These are phyloP conservation scores for Geosmithia flava DNA, from an alignment of 2,329 filamentous ascomycete species.

Conservation along the genomic window DNA sequence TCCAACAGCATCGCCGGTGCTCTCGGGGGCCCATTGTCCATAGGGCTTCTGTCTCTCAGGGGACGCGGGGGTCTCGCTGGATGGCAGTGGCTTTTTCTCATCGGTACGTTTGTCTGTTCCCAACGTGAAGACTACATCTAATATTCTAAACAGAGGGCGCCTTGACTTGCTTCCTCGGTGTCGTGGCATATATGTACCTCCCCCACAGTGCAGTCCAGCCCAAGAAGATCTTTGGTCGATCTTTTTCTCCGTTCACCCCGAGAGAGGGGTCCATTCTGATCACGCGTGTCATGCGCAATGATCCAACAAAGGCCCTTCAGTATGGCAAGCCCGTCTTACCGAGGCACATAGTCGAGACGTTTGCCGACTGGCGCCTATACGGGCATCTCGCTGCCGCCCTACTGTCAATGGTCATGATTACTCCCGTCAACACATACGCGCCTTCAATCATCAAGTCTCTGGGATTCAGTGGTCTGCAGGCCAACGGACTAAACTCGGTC, in stretches of 20 bases:
- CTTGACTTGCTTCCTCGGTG: constrained; percentile 10
- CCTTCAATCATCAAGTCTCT: constrained; percentile 16
- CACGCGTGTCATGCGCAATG: constrained; percentile 14
- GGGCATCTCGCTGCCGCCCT: constrained; percentile 12
- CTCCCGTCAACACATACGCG: constrained; percentile 16
- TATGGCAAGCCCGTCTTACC: constrained; percentile 9
- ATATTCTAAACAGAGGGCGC: constrained; percentile 9
- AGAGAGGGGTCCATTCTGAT: constrained; percentile 13
- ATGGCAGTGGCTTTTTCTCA: constrained; percentile 18
- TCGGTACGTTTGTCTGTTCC: constrained; percentile 8
- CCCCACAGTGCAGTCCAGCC: constrained; percentile 12
- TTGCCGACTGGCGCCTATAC: constrained; percentile 15
- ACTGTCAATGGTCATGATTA: constrained; percentile 17
- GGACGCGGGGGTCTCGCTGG: constrained; percentile 11
- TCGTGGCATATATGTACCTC: constrained; percentile 13
- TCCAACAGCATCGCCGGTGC: constrained; percentile 15
- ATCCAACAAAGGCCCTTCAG: constrained; percentile 13
- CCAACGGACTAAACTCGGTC: constrained; percentile 15
- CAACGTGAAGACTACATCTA: neutral
- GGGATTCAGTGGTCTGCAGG: constrained; percentile 12
- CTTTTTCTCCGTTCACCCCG: constrained; percentile 10
- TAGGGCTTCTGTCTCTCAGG: constrained; percentile 12
- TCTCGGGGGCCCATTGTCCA: constrained; percentile 12
- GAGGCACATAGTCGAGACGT: constrained; percentile 12
- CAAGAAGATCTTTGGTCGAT: constrained; percentile 12